Base-by-base conservation (phyloP, 495 filamentous ascomycete genomes). In the Penicillium longicatenatum region DNA sequence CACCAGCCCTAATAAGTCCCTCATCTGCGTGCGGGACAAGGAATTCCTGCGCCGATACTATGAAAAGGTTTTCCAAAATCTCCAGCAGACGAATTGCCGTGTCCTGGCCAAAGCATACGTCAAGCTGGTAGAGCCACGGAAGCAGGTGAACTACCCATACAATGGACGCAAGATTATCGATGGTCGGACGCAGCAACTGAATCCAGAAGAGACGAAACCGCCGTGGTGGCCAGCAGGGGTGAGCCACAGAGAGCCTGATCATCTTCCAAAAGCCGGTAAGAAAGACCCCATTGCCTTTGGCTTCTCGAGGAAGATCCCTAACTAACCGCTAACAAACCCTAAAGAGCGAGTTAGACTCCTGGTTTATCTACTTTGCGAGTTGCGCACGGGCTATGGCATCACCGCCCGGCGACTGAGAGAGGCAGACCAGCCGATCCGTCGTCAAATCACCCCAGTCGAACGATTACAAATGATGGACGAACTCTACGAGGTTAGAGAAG, bases 61-160 rank as follows among this genome's bases (percentile, higher is more conserved):
- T 58, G 75, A 80, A 41, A 79, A 80, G 19, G 73, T 84, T 0
- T 86, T 93, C 58, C 82, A 83, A 53, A 79, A 79, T 29, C 75
- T 91, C 51, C 89, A 93, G 63, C 91, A 95, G 65, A 80, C 83
- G 7, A 84, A 86, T 48, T 88, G 88, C 64, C 79, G 49, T 75
- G 78, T 76, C 14, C 81, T 93, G 17, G 84, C 84, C 16, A 93
- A 93, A 65, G 86, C 82, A 20, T 93, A 90, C 77, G 85, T 96
- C 63, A 91, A 89, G 63, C 77, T 86, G 14, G 86, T 94, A 2
- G 88, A 91, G 54, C 89, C 91, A 0, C 91, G 89, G 64, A 97
- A 97, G 67, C 90, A 95, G 67, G 84, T 86, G 0, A 86, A 81
- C 37, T 85, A 88, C 59, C 92, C 92, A 0, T 97, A 96, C 67